Percentiles rank a stretch among this genome's conserved stretches.
Conservation (phyloP, 352 stramenopile species). For the Globisporangium splendens region DNA sequence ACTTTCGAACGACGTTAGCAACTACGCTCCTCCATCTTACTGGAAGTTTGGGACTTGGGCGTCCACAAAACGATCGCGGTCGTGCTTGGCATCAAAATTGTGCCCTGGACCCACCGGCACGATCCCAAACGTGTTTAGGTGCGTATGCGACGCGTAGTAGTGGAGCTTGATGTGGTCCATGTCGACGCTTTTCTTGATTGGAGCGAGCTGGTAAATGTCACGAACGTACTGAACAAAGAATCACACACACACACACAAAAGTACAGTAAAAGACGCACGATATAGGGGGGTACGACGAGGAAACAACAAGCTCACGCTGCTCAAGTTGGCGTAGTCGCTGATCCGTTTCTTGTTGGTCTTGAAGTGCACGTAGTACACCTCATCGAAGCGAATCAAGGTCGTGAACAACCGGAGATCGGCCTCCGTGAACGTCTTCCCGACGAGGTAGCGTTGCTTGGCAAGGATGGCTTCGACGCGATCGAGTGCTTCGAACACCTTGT, state of each 20-base stretch:
- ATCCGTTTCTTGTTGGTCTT: slow-evolving; percentile 89
- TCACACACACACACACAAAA: too few relatives aligned
- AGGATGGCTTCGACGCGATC: slow-evolving; percentile 74
- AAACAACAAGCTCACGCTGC: slow-evolving; percentile 38
- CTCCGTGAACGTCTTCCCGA: slow-evolving; percentile 69
- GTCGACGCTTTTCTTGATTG: slow-evolving; percentile 84
- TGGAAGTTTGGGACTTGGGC: not conserved
- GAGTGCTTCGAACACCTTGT: slow-evolving; percentile 61
- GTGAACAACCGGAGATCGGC: slow-evolving; percentile 78
- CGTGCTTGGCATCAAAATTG: slow-evolving; percentile 27
- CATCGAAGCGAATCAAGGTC: slow-evolving; percentile 80
- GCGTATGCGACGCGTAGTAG: slow-evolving; percentile 52
- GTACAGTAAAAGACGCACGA: too few relatives aligned
- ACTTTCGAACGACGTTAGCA: too few relatives aligned
- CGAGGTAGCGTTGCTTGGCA: slow-evolving; percentile 49
- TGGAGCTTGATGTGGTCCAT: slow-evolving; percentile 58
- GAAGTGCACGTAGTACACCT: slow-evolving; percentile 85
- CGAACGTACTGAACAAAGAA: slow-evolving; percentile 45
- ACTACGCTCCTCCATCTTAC: not conserved
- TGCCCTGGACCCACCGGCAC: slow-evolving; percentile 24
- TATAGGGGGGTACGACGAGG: too few relatives aligned
- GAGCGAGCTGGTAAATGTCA: slow-evolving; percentile 92
- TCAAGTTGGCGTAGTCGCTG: slow-evolving; percentile 85
- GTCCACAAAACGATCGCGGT: slow-evolving; percentile 25
- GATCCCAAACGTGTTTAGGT: slow-evolving; percentile 49